Evolutionary conservation across 495 filamentous ascomycete species (phyloP), one percentile per base, ranked within the genome.

Genomic region (Viridothelium virens): DNA sequence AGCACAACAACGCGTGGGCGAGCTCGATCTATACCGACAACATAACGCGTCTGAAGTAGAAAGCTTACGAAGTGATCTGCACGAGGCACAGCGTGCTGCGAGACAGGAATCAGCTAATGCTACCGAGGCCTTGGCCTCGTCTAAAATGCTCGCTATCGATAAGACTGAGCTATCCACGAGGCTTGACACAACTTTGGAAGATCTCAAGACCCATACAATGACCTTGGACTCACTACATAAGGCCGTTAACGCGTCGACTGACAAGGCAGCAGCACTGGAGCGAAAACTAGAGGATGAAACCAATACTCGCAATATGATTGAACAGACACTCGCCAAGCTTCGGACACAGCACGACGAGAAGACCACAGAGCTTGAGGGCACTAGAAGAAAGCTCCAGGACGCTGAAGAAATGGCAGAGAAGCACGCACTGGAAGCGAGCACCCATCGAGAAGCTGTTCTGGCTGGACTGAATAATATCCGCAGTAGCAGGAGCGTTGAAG

Each of bases 381-480:
- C 84, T 0, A 89, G 82, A 34, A 85, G 89, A 67, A 87, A 89
- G 47, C 77, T 97, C 44, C 84, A 85, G 38, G 92, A 97, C 75
- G 86, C 91, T 11, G 92, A 99, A 77, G 92, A 97, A 73, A 74
- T 97, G 38, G 88, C 90, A n/a, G 91, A 94, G 65, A 90, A 85
- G 50, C 86, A 95, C 73, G 89, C 92, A 14, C 87, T 85, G 66
- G 95, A 99, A 76, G 94, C 95, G 1, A 83, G 87, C 50, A 87
- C 88, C 48, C 93, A 97, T 70, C 91, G 91, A 62, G 80, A 90
- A 68, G 92, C 90, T 38, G 86, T 99, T 59, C 77, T 96, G 37
- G 81, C 86, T 18, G 95, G 95, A 2, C 82, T 99, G 11, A 89
- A 91, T 64, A 91, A 87, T 75, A 80, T 90, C 36, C 53, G 53